Percentiles rank a stretch among this genome's conserved stretches.
Evolutionary conservation across 768 basidiomycete genomes (phyloP).

Genomic region (Nevesoporus exiguus): DNA sequence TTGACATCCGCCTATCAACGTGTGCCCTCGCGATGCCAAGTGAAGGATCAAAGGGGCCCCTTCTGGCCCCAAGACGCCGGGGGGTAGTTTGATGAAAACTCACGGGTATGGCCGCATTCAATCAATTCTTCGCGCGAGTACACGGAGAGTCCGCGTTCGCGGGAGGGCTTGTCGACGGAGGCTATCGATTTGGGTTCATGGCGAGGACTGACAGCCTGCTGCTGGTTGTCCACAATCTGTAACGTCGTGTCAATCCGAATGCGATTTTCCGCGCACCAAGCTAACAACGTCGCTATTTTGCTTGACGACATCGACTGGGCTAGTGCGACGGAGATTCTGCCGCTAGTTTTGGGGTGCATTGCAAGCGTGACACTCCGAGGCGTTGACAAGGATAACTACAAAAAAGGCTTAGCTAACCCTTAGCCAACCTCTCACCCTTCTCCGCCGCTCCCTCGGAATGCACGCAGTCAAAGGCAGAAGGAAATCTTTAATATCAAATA

Average conservation of each 20-base stretch:
- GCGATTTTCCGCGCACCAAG: conserved; percentile 48
- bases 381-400: conserved; percentile 18
- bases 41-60: neutral
- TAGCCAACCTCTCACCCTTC: conserved; percentile 3
- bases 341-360: neutral
- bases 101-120: conserved; percentile 24
- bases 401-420: conserved; percentile 23
- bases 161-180: conserved; percentile 9
- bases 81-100: conserved; percentile 19
- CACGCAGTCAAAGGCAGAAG: neutral
- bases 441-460: neutral
- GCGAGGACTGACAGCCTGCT: neutral
- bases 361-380: conserved; percentile 17
- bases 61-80: conserved; percentile 8
- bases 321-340: neutral
- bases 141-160: conserved; percentile 21
- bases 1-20: neutral
- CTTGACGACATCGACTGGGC: conserved; percentile 20
- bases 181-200: neutral
- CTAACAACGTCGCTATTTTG: conserved; percentile 29
- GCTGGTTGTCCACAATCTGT: conserved; percentile 26
- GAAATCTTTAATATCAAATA: neutral
- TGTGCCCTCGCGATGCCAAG: neutral
- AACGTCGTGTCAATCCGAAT: conserved; percentile 48
- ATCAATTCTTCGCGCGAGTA: conserved; percentile 23